These are phyloP conservation scores for Peniophora sp. DNA, from an alignment of 1,284 basidiomycete species.

Conservation along the genomic window DNA sequence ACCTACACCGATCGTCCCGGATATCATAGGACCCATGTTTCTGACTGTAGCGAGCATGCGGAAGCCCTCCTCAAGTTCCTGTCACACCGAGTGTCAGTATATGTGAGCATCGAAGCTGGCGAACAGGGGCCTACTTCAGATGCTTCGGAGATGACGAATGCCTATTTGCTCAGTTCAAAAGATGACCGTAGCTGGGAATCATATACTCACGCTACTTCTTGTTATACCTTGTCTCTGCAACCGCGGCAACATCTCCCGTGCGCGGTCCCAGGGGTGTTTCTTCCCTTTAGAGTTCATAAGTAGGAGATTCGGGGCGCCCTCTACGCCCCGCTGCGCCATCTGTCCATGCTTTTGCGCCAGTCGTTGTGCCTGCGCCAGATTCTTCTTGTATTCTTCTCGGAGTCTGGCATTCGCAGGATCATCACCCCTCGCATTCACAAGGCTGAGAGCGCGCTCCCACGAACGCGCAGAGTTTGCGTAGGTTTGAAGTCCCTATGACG, in stretches of 20 bases:
- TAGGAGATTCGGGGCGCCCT: not conserved
- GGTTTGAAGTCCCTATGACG: not conserved
- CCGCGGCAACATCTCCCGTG: conserved; percentile 1
- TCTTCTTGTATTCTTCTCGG: not conserved
- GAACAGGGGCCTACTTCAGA: not conserved
- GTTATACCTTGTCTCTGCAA: not conserved
- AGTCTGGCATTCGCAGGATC: not conserved
- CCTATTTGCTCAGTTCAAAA: not conserved
- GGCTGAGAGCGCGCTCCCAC: not conserved
- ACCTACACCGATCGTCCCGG: not conserved
- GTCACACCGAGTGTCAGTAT: not conserved
- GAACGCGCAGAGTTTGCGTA: not conserved
- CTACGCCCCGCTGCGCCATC: not conserved
- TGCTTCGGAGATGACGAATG: not conserved
- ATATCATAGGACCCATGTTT: not conserved
- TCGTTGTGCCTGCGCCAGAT: not conserved
- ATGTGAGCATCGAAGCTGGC: not conserved
- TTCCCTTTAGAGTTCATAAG: not conserved
- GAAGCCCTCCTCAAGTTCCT: not conserved
- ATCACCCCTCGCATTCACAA: not conserved
- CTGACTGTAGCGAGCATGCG: not conserved
- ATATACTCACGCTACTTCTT: conserved; percentile 2
- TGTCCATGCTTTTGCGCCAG: not conserved
- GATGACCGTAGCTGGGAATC: not conserved
- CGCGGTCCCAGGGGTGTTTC: not conserved